Conservation (phyloP, 176 grass and related monocot genomes). For the Hyparrhenia diplandra region DNA sequence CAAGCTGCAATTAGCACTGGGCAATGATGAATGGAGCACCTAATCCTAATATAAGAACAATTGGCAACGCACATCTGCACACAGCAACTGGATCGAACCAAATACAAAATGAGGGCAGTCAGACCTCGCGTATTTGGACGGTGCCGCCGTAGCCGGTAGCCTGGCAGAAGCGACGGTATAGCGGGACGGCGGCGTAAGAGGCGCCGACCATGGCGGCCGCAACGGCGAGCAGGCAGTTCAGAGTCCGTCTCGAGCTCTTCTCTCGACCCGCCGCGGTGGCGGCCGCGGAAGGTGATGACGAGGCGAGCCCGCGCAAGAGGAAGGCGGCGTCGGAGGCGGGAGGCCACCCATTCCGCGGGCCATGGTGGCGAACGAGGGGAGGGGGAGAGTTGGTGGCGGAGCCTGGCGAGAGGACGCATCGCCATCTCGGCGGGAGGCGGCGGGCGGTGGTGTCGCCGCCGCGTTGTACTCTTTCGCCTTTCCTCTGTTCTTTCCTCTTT, state of each 20-base stretch:
- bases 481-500: neutral
- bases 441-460: slow-evolving; percentile 11
- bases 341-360: neutral
- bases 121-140: slow-evolving; percentile 65
- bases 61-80: neutral
- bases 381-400: neutral
- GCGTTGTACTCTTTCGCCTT: neutral
- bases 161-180: slow-evolving; percentile 91
- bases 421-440: slow-evolving; percentile 13
- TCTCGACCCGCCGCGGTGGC: slow-evolving; percentile 46
- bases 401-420: slow-evolving; percentile 38
- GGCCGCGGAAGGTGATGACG: slow-evolving; percentile 22
- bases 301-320: slow-evolving; percentile 29
- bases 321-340: neutral
- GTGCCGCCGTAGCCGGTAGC: slow-evolving; percentile 78
- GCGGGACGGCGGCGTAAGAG: slow-evolving; percentile 82
- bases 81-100: neutral
- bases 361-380: neutral
- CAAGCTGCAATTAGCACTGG: neutral
- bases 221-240: slow-evolving; percentile 66
- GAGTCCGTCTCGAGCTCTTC: slow-evolving; percentile 63
- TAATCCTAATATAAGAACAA: neutral
- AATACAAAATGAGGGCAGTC: neutral
- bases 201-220: slow-evolving; percentile 85
- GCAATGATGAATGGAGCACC: slow-evolving; percentile 5